These are phyloP conservation scores for Globisporangium camurandrum DNA, from an alignment of 352 stramenopile genomes.

Conservation along the genomic window DNA sequence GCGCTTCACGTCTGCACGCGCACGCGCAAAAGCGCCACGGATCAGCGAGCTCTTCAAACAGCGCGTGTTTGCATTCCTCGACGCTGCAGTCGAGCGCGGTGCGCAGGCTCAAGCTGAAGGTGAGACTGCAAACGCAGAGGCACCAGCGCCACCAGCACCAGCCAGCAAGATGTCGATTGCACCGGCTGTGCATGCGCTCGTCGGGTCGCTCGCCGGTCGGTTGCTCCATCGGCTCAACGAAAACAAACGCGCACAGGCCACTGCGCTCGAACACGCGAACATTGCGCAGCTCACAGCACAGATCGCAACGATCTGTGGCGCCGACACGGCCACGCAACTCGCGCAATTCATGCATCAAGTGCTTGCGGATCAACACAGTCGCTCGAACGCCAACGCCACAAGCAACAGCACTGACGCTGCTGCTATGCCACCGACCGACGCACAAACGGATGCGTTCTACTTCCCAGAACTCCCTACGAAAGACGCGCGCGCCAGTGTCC, in stretches of 20 bases:
- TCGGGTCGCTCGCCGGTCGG: conserved; percentile 47
- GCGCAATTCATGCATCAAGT: conserved; percentile 34
- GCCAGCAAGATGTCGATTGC: conserved; percentile 22
- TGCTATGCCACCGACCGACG: neutral
- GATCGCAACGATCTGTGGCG: conserved; percentile 38
- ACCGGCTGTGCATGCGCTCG: conserved; percentile 30
- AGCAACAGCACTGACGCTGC: neutral
- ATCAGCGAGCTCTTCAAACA: conserved; percentile 79
- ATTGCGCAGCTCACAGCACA: conserved; percentile 34
- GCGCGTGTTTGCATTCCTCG: conserved; percentile 51
- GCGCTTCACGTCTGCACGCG: conserved; percentile 22
- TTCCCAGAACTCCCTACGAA: conserved; percentile 79
- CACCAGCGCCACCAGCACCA: conserved; percentile 13
- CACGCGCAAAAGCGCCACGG: conserved; percentile 37
- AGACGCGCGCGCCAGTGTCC: conserved; percentile 74
- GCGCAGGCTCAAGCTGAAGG: conserved; percentile 1
- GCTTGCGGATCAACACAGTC: conserved; percentile 23
- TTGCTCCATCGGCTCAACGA: conserved; percentile 62
- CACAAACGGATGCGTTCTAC: conserved; percentile 38
- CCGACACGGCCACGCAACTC: conserved; percentile 29
- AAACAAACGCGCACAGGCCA: conserved; percentile 33
- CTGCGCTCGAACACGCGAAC: conserved; percentile 29
- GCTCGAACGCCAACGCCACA: conserved; percentile 9
- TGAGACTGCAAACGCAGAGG: conserved; percentile 3
- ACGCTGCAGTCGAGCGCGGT: conserved; percentile 25